phyloP scores from a whole-genome alignment of 306 rosid species.

The Betula pendula region DNA sequence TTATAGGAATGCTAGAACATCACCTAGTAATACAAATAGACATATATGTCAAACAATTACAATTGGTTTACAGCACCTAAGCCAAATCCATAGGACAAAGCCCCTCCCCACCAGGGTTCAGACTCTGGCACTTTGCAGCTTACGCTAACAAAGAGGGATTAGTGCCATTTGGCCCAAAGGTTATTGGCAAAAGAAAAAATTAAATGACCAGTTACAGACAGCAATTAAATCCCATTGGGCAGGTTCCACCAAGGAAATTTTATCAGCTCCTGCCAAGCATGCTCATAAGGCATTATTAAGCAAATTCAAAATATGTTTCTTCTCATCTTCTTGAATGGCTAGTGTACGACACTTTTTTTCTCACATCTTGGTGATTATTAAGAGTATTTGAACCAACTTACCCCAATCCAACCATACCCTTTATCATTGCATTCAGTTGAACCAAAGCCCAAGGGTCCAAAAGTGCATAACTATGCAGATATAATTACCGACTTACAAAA shows the following conservation, averaged over 20 bases:
- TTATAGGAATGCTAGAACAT: too few species aligned
- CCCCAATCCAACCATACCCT: not conserved
- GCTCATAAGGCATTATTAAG: not conserved
- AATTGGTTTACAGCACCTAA: too few species aligned
- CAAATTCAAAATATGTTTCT: not conserved
- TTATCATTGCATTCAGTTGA: not conserved
- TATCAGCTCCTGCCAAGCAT: not conserved
- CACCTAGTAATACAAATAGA: too few species aligned
- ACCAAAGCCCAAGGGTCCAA: not conserved
- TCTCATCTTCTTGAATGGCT: not conserved
- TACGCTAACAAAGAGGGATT: too few species aligned
- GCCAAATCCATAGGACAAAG: too few species aligned
- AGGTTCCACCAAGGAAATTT: not conserved
- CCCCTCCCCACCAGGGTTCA: too few species aligned
- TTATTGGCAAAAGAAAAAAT: too few species aligned
- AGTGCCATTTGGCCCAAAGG: too few species aligned
- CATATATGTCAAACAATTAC: too few species aligned
- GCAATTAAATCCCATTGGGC: not conserved
- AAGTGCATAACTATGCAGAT: slow-evolving; percentile 17
- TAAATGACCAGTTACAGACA: not conserved
- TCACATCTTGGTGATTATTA: not conserved
- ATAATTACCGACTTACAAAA: slow-evolving; percentile 3
- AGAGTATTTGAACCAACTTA: not conserved
- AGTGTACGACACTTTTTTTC: not conserved
- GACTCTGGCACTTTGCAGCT: too few species aligned